phyloP scores from a whole-genome alignment of 768 basidiomycete genomes.

The Hirschioporus abietinus region DNA sequence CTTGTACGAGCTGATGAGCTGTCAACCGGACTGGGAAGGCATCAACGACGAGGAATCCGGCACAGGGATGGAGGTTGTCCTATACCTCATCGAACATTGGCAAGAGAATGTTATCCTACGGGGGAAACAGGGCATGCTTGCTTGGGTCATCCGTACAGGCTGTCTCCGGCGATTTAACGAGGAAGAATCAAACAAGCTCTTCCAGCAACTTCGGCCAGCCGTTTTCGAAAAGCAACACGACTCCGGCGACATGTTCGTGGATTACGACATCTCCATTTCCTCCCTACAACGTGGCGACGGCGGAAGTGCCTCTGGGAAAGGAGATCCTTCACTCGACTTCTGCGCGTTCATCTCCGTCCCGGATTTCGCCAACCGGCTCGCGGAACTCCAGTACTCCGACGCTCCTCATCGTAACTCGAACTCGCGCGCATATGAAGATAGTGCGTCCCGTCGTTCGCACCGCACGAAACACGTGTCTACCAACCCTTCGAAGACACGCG shows the following conservation, averaged over 20 bases:
- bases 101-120: constrained; percentile 61
- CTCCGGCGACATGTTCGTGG: neutral
- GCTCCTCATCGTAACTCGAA: neutral
- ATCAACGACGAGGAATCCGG: neutral
- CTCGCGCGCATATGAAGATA: neutral
- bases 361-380: neutral
- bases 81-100: neutral
- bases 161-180: neutral
- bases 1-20: neutral
- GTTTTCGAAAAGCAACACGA: neutral
- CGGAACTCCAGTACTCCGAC: neutral
- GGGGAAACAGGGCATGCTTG: constrained; percentile 75
- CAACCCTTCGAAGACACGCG: neutral
- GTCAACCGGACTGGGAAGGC: neutral
- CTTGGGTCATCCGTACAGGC: constrained; percentile 59
- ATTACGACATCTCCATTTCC: neutral
- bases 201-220: neutral
- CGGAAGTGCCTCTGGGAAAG: neutral
- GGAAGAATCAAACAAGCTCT: neutral
- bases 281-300: neutral
- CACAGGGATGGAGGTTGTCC: neutral
- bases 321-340: neutral
- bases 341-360: neutral
- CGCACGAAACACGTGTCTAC: neutral
- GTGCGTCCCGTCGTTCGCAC: neutral